A percentile compares a stretch with the other conserved stretches of the same genome.
Evolutionary conservation across 106 monocot genomes (phyloP).

Genomic region (Amphibolis antarctica): DNA sequence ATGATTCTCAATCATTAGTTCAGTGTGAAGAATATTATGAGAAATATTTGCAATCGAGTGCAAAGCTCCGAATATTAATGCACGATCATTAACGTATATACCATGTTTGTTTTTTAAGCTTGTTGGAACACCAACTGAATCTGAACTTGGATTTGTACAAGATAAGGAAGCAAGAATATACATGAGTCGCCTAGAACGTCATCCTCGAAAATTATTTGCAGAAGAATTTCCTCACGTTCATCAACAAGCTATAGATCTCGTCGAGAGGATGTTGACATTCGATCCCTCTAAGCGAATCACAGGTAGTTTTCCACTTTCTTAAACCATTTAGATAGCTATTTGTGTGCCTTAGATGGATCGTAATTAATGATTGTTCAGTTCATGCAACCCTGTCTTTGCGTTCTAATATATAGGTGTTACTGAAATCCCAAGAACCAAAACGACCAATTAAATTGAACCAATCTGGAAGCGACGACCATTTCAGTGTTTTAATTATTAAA

Average conservation of each 20-base stretch:
- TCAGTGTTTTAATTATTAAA: too few relatives aligned
- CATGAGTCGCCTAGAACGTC: slow-evolving; percentile 58
- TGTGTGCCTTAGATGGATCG: too few relatives aligned
- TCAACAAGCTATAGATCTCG: slow-evolving; percentile 69
- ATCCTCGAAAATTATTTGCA: slow-evolving; percentile 43
- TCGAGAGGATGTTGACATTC: slow-evolving; percentile 84
- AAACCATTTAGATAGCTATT: background rate
- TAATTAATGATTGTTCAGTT: too few relatives aligned
- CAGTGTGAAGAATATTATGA: background rate
- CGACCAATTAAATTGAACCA: too few relatives aligned
- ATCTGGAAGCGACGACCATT: too few relatives aligned
- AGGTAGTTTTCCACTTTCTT: slow-evolving; percentile 32
- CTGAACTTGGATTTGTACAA: slow-evolving; percentile 59
- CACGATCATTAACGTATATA: background rate
- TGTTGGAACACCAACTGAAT: slow-evolving; percentile 72
- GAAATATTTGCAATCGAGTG: too few relatives aligned
- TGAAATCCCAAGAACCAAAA: too few relatives aligned
- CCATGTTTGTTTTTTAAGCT: slow-evolving; percentile 11
- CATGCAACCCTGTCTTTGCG: too few relatives aligned
- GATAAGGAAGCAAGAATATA: slow-evolving; percentile 79
- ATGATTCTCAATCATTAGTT: background rate
- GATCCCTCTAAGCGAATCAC: slow-evolving; percentile 76
- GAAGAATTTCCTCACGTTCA: slow-evolving; percentile 51
- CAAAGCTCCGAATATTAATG: too few relatives aligned
- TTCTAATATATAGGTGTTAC: too few relatives aligned